Conservation (phyloP, 371 early-diverging fungal species). For the Amoeboaphelidium occidentale region DNA sequence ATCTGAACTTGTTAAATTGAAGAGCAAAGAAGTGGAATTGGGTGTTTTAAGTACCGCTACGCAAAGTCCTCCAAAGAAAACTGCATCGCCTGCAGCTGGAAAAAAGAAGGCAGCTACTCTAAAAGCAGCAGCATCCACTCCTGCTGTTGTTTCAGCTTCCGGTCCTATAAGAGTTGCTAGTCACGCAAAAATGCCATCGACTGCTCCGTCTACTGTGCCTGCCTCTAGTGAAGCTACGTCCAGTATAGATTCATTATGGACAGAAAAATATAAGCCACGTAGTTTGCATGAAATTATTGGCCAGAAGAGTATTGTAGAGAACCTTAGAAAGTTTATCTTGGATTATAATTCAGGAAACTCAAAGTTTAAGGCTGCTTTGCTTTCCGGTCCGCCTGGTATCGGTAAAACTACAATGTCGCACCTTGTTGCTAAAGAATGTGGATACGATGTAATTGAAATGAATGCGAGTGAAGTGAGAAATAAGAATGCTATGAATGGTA, state of each 20-base stretch:
- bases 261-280: constrained; percentile 85
- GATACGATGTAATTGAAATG: constrained; percentile 78
- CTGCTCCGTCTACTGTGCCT: no score
- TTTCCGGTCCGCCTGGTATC: constrained; percentile 96
- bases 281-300: constrained; percentile 67
- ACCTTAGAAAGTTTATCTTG: constrained; percentile 45
- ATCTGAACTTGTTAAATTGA: constrained; percentile 32
- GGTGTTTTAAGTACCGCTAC: background rate
- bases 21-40: background rate
- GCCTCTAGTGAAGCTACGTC: no score
- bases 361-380: constrained; percentile 39
- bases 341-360: constrained; percentile 23
- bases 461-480: constrained; percentile 97
- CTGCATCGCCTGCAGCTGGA: background rate
- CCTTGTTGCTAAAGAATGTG: constrained; percentile 50
- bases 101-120: background rate
- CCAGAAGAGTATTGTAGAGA: constrained; percentile 46
- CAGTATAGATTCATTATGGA: constrained; percentile 55
- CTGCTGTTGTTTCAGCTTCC: no score
- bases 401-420: constrained; percentile 97
- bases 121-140: no score
- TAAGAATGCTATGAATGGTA: constrained; percentile 29
- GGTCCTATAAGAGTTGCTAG: no score
- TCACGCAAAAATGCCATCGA: no score
- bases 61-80: background rate